These are phyloP conservation scores for Fusarium nodosum DNA, from an alignment of 2,329 filamentous ascomycete species.

Conservation along the genomic window DNA sequence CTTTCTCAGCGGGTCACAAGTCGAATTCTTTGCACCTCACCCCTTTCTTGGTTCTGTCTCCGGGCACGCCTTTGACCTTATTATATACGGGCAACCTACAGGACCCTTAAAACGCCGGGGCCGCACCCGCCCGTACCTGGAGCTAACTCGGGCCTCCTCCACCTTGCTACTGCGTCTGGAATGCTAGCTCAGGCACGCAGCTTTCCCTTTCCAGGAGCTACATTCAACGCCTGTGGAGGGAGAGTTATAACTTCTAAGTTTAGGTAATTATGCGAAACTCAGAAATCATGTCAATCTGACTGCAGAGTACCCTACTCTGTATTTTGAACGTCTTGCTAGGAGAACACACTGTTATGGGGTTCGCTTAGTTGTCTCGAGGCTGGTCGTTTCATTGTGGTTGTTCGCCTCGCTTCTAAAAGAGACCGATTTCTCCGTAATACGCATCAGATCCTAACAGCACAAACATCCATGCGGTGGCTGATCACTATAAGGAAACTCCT, in stretches of 20 bases:
- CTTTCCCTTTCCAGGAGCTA: slow-evolving; percentile 15
- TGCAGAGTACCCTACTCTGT: not conserved
- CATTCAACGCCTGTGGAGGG: slow-evolving; percentile 1
- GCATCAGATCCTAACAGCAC: not conserved
- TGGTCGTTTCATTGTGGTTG: not conserved
- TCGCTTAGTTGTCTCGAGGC: not conserved
- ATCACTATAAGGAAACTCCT: not conserved
- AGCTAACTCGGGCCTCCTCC: slow-evolving; percentile 34
- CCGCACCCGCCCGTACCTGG: slow-evolving; percentile 28
- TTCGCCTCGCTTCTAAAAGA: not conserved
- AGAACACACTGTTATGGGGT: not conserved
- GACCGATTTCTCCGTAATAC: not conserved
- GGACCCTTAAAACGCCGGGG: slow-evolving; percentile 25
- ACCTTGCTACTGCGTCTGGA: slow-evolving; percentile 12
- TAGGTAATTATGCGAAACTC: slow-evolving; percentile 17
- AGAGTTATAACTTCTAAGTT: slow-evolving; percentile 1
- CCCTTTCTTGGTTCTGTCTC: slow-evolving; percentile 10
- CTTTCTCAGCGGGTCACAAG: slow-evolving; percentile 3
- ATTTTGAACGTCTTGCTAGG: not conserved
- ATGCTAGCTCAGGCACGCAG: slow-evolving; percentile 31
- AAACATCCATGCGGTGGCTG: not conserved
- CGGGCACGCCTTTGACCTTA: slow-evolving; percentile 3
- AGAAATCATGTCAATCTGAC: not conserved
- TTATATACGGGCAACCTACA: not conserved
- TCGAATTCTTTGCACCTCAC: not conserved